Evolutionary conservation across 2,329 filamentous ascomycete species (phyloP).

Genomic region (Cercospora zeina): DNA sequence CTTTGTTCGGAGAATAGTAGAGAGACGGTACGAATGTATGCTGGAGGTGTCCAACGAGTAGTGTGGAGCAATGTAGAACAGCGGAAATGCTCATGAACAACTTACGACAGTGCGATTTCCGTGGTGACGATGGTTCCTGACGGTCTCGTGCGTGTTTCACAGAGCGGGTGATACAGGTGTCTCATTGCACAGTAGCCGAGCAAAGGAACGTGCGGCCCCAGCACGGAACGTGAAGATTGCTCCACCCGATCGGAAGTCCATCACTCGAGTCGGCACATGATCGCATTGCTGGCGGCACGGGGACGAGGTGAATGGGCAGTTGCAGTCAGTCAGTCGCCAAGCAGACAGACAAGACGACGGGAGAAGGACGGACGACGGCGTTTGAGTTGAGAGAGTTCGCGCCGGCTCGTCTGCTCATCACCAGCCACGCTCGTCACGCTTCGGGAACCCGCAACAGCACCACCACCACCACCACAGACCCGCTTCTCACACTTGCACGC

Average conservation of each 20-base stretch:
- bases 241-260: slow-evolving; percentile 2
- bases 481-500: neutral
- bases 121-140: neutral
- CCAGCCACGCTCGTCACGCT: slow-evolving; percentile 9
- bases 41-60: neutral
- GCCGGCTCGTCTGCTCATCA: neutral
- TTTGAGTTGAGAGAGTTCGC: neutral
- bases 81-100: neutral
- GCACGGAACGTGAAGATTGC: slow-evolving; percentile 1
- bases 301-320: neutral
- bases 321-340: neutral
- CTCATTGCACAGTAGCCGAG: slow-evolving; percentile 2
- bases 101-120: neutral
- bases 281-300: neutral
- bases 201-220: slow-evolving; percentile 2
- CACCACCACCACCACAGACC: neutral
- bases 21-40: neutral
- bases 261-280: neutral
- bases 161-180: neutral
- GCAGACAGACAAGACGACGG: neutral
- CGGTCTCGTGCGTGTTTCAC: neutral
- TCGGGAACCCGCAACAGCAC: neutral
- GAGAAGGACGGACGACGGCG: neutral
- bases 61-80: neutral
- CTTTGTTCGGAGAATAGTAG: slow-evolving; percentile 12